A percentile compares a stretch with the other conserved stretches of the same genome.
These are phyloP conservation scores for Bimuria novae-zelandiae DNA, from an alignment of 2,329 filamentous ascomycete genomes.

Conservation along the genomic window DNA sequence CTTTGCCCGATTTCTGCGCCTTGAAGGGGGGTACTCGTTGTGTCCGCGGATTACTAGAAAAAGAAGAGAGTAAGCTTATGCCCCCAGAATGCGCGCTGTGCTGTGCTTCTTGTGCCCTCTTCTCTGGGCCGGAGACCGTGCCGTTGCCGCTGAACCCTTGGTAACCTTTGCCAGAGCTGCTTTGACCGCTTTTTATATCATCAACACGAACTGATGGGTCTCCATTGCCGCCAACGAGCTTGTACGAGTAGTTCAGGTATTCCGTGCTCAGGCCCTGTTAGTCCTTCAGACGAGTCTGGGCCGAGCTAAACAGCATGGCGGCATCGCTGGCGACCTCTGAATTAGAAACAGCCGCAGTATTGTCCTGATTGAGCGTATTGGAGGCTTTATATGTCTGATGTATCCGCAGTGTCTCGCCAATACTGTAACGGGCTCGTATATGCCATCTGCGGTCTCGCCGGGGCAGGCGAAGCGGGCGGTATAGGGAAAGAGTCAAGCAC, in stretches of 20 bases:
- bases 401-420: conserved; percentile 33
- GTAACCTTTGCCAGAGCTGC: conserved; percentile 15
- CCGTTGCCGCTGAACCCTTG: conserved; percentile 13
- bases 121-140: conserved; percentile 14
- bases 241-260: conserved; percentile 43
- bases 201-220: conserved; percentile 11
- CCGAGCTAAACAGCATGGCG: background rate
- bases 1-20: conserved; percentile 80
- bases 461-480: conserved; percentile 17
- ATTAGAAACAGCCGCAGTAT: background rate
- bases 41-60: conserved; percentile 78
- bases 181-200: conserved; percentile 12
- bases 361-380: background rate
- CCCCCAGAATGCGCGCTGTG: conserved; percentile 24
- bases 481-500: conserved; percentile 11
- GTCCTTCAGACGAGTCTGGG: conserved; percentile 10
- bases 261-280: conserved; percentile 27
- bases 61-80: conserved; percentile 42
- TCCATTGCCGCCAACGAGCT: conserved; percentile 22
- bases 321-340: background rate
- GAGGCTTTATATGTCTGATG: conserved; percentile 15
- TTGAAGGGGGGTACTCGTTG: conserved; percentile 87
- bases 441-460: conserved; percentile 27
- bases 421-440: conserved; percentile 41
- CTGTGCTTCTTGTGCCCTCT: conserved; percentile 14